Evolutionary conservation across 305 asterid species (phyloP).

Genomic region (Fraxinus ornus): DNA sequence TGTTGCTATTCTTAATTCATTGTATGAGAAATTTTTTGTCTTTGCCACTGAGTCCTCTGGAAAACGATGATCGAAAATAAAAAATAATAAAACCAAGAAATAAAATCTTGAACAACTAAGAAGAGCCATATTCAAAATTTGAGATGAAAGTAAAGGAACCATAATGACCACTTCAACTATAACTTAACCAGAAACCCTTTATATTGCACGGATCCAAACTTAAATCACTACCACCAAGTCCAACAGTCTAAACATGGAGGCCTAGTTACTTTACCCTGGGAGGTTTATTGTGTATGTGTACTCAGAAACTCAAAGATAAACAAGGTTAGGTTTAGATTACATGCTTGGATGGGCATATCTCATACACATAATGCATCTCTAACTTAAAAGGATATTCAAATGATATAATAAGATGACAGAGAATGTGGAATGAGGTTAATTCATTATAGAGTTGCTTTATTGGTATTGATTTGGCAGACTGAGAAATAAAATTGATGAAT

Average conservation of each 20-base stretch:
- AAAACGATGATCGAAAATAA: conserved; percentile 20
- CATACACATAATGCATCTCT: not conserved
- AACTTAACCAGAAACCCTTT: not conserved
- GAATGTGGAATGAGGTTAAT: not conserved
- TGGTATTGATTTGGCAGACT: not conserved
- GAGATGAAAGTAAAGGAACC: not conserved
- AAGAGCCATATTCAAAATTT: not conserved
- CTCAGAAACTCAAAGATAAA: conserved; percentile 5
- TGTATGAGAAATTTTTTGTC: conserved; percentile 61
- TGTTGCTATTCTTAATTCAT: conserved; percentile 64
- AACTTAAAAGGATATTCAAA: not conserved
- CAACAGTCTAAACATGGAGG: not conserved
- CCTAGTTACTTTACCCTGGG: not conserved
- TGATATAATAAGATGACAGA: not conserved
- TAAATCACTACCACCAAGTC: not conserved
- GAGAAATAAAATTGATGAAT: not conserved
- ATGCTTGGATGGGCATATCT: not conserved
- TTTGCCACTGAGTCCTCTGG: conserved; percentile 47
- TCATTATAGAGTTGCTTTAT: not conserved
- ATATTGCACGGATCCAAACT: not conserved
- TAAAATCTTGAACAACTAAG: not conserved
- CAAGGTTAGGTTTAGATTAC: not conserved
- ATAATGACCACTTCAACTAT: not conserved
- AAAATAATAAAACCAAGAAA: not conserved
- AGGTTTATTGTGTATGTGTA: not conserved